A percentile compares a stretch with the other conserved stretches of the same genome.
These are phyloP conservation scores for Arctostaphylos glauca DNA, from an alignment of 148 eudicot genomes.

Conservation along the genomic window DNA sequence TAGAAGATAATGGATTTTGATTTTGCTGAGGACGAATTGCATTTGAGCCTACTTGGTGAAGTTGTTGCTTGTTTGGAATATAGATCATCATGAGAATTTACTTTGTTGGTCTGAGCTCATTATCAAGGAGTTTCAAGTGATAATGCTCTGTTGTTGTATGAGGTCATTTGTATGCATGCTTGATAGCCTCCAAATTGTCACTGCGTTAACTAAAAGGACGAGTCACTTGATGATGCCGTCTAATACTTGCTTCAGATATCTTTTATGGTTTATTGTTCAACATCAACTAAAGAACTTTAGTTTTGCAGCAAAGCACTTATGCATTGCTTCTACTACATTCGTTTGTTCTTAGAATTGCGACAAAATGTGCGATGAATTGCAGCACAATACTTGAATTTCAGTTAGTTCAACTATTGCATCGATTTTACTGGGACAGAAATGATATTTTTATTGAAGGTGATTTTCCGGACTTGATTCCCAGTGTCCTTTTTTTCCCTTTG, in stretches of 20 bases:
- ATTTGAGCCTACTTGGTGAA: background rate
- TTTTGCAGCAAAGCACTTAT: background rate
- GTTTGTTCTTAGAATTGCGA: background rate
- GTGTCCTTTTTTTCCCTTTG: background rate
- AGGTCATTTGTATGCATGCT: background rate
- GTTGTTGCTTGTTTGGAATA: background rate
- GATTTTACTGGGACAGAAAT: background rate
- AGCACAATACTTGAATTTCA: background rate
- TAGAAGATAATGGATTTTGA: background rate
- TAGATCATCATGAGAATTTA: background rate
- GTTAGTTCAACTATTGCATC: background rate
- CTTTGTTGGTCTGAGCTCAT: background rate
- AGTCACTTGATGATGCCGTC: background rate
- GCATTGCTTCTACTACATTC: background rate
- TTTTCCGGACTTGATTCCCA: background rate
- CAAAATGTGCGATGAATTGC: background rate
- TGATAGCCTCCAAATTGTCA: background rate
- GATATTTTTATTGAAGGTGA: background rate
- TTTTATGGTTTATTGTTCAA: background rate
- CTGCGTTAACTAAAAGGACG: background rate
- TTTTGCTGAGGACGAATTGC: background rate
- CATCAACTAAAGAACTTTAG: background rate
- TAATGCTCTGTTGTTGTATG: background rate
- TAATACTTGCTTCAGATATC: background rate
- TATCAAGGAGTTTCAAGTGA: background rate